Evolutionary conservation across 2,329 filamentous ascomycete genomes (phyloP), one percentile per base, ranked within the genome.

Genomic region (Trichoderma harzianum): DNA sequence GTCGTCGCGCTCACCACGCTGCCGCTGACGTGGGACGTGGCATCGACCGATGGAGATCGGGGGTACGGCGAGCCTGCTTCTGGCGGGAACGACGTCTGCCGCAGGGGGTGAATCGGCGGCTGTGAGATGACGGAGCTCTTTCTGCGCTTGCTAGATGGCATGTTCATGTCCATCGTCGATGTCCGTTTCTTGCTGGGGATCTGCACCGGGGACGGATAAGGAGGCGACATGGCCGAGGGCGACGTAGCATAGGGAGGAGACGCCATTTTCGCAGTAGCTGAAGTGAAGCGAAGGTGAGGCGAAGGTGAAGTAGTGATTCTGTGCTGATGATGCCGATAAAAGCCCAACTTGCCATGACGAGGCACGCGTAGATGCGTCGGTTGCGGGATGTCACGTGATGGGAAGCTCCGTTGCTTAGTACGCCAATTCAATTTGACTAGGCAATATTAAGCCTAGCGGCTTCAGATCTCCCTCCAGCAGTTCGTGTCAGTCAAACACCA

Each of bases 71-170:
- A 89, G 55, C 26, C 84, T 81, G 39, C 81, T n/a, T 71, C 81
- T 69, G 88, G 91, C 0, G 92, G 92, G 78, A 94, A 96, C 0
- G 92, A 94, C 5, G 93, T 95, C 78, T 94, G 92, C 51, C 93
- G 92, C 2, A 96, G 88, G 1, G 91, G 92, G 74, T 93, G 92
- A 0, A 87, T 84, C 1, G 88, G 87, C 18, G 86, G 81, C 30
- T 86, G 83, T 4, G 90, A 90, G 74, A 90, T 84, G 73, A 82
- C 87, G 14, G 91, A 93, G 7, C 90, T 86, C 78, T 95, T 95
- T 78, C 92, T 91, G 61, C 91, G 90, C 79, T 93, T 93, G 61
- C 84, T 80, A 3, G 82, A 83, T 60, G 84, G 82, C 43, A 84
- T 84, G 11, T 85, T 82, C 69, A 87, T 86, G 65, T 87, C 86